phyloP scores from a whole-genome alignment of 1,284 basidiomycete species.

The Porodaedalea pini region DNA sequence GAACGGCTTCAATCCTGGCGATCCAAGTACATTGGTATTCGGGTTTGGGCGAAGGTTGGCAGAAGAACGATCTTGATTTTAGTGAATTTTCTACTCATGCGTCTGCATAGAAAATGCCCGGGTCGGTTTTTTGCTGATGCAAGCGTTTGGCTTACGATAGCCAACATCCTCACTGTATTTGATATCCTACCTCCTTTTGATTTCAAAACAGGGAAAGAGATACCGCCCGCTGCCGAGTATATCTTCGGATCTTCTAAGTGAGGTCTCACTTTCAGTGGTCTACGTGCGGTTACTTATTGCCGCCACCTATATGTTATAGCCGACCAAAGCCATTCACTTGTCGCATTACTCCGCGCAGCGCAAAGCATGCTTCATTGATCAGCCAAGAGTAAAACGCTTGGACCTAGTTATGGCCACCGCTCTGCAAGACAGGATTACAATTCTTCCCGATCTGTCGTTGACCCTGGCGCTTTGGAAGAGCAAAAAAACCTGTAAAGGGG shows the following conservation, averaged over 20 bases:
- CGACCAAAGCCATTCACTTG: too few species aligned
- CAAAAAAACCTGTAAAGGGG: too few species aligned
- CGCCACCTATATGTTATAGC: too few species aligned
- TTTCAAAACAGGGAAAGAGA: background rate
- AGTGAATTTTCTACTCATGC: background rate
- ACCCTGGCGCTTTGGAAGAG: too few species aligned
- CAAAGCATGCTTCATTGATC: too few species aligned
- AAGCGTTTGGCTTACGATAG: constrained; percentile 22
- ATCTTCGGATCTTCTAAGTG: constrained; percentile 1
- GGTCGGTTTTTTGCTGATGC: constrained; percentile 21
- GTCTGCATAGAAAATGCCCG: constrained; percentile 19
- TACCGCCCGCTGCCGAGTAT: background rate
- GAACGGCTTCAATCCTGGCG: constrained; percentile 1
- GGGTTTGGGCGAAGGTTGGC: constrained; percentile 13
- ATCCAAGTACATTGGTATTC: constrained; percentile 7
- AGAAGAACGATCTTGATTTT: background rate
- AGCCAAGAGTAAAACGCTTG: too few species aligned
- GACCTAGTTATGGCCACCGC: too few species aligned
- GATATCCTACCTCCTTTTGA: constrained; percentile 17
- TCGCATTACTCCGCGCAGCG: too few species aligned
- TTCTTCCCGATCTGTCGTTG: too few species aligned
- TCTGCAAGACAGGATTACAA: too few species aligned
- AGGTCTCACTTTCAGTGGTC: background rate
- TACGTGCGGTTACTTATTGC: background rate
- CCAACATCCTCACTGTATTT: constrained; percentile 22